Evolutionary conservation across 805 yeast species (phyloP).

Genomic region (Metschnikowia matae): DNA sequence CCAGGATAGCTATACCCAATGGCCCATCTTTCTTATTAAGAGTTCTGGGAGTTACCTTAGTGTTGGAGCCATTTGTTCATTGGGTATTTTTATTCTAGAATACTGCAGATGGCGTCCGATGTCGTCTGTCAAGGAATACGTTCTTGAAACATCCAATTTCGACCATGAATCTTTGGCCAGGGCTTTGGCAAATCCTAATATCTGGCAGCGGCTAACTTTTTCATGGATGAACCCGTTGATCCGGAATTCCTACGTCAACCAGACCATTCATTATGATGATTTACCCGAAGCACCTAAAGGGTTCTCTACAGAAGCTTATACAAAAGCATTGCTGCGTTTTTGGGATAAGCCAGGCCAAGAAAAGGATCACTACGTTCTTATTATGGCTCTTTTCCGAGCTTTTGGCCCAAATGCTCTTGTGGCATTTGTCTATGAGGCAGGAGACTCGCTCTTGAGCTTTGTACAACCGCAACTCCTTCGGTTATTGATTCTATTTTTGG

Average conservation of each 20-base stretch:
- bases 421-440: conserved; percentile 24
- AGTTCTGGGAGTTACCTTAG: conserved; percentile 6
- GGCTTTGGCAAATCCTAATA: conserved; percentile 23
- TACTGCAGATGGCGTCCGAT: conserved; percentile 35
- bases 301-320: conserved; percentile 20
- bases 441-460: conserved; percentile 36
- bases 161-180: conserved; percentile 17
- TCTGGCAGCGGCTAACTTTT: conserved; percentile 40
- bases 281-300: conserved; percentile 28
- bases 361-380: conserved; percentile 11
- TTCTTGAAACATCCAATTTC: background rate
- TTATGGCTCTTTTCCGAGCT: conserved; percentile 21
- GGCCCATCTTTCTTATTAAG: conserved; percentile 17
- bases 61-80: conserved; percentile 23
- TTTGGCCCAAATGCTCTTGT: conserved; percentile 24
- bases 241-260: conserved; percentile 33
- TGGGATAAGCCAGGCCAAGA: conserved; percentile 13
- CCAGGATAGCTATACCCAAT: conserved; percentile 26
- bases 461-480: conserved; percentile 83
- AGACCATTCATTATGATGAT: conserved; percentile 27
- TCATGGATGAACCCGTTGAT: conserved; percentile 48
- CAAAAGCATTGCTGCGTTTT: conserved; percentile 15
- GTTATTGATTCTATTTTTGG: conserved; percentile 57
- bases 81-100: conserved; percentile 37
- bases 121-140: background rate